phyloP scores from a whole-genome alignment of 2,329 filamentous ascomycete genomes.

The Thielaviopsis euricoi region DNA sequence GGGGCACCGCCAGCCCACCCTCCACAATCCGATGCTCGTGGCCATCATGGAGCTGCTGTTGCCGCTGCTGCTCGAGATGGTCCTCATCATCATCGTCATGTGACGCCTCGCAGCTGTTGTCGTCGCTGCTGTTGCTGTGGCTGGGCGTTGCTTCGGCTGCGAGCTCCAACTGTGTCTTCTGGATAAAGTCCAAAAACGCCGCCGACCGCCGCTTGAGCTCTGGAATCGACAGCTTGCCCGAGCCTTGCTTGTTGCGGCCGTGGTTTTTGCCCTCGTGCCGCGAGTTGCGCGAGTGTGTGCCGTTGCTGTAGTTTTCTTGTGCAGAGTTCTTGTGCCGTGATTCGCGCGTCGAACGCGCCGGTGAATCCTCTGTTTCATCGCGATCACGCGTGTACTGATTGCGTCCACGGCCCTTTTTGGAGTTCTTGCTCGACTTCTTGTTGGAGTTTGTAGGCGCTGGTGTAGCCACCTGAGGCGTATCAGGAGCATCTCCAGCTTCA shows the following conservation, averaged over 20 bases:
- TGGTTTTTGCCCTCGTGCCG: slow-evolving; percentile 26
- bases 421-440: slow-evolving; percentile 45
- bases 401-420: slow-evolving; percentile 52
- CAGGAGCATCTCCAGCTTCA: neutral
- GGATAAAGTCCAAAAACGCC: slow-evolving; percentile 78
- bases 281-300: slow-evolving; percentile 5
- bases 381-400: slow-evolving; percentile 74
- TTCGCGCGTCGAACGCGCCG: slow-evolving; percentile 37
- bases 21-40: neutral
- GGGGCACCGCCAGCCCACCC: neutral
- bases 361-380: slow-evolving; percentile 43
- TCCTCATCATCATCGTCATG: slow-evolving; percentile 12
- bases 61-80: too few species aligned
- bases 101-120: slow-evolving; percentile 21
- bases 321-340: slow-evolving; percentile 6
- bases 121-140: slow-evolving; percentile 18
- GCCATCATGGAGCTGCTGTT: slow-evolving; percentile 10
- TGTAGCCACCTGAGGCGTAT: slow-evolving; percentile 20
- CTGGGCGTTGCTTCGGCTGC: slow-evolving; percentile 41
- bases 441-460: slow-evolving; percentile 32
- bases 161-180: slow-evolving; percentile 74
- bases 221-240: slow-evolving; percentile 63
- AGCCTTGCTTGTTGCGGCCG: slow-evolving; percentile 34
- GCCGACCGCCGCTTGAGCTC: slow-evolving; percentile 77
- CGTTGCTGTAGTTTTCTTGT: neutral